Base-by-base conservation (phyloP, 2,329 filamentous ascomycete genomes). In the Alternaria arborescens region DNA sequence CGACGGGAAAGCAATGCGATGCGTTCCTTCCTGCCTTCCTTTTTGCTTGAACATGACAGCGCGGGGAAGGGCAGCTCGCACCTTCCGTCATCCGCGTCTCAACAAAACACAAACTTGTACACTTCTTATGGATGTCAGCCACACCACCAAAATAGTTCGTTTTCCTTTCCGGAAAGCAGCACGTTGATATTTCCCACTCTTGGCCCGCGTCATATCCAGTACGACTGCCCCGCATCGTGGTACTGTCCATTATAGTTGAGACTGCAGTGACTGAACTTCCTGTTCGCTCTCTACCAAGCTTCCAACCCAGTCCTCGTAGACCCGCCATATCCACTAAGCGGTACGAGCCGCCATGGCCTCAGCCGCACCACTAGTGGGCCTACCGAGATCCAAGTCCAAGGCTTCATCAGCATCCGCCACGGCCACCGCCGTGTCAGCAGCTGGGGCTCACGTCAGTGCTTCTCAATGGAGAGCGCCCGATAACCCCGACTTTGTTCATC, bases 351-450 rank as follows among this genome's bases (percentile, higher is more conserved):
- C 51, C n/a, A 76, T 77, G 71, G 63, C 71, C 55, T 69, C 73
- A 73, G 70, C 70, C 69, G 68, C 74, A 65, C 61, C 68, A 52
- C 64, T 71, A 43, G 61, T 64, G 67, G 68, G 40, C 51, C 60
- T 77, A 32, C 76, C 76, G 34, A 77, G 68, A 64, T 78, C 76
- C 26, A 76, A 70, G 48, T 62, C 69, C 24, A 50, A 44, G 7
- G 16, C 71, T 42, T 44, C 60, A 42, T 50, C 64, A 24, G 38
- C 55, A 14, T 22, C 41, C 34, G 40, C 60, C 34, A 46, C 61
- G 43, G 51, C 64, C 40, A 55, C 64, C 38, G 57, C 52, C 47
- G 34, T 63, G 22, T 28, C 61, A 44, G n/a, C 52, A 46, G 34
- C 56, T 51, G 55, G 51, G 8, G 50, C 58, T 22, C 54, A 48